Percentiles rank a stretch among this genome's conserved stretches.
These are phyloP conservation scores for Spatholobus suberectus DNA, from an alignment of 306 rosid genomes.

Conservation along the genomic window DNA sequence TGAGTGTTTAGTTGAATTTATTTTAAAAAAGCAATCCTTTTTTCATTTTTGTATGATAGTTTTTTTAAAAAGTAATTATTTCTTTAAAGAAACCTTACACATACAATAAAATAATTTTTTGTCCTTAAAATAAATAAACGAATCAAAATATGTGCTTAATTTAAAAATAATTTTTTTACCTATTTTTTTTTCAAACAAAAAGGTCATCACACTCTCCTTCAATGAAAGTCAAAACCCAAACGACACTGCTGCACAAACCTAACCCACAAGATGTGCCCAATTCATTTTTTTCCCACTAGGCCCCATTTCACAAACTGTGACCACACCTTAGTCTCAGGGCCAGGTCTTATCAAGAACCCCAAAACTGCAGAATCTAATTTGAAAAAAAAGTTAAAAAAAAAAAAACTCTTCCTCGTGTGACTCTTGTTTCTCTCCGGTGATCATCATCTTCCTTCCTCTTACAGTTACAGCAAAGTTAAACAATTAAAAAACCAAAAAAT, in stretches of 20 bases:
- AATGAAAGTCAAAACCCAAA: constrained; percentile 20
- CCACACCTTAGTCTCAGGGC: not conserved
- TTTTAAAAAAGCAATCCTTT: too few relatives aligned
- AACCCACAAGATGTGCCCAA: not conserved
- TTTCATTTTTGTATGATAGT: too few relatives aligned
- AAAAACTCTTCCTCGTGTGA: not conserved
- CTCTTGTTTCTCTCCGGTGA: not conserved
- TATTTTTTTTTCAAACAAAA: too few relatives aligned
- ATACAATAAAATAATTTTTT: not conserved
- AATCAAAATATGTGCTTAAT: too few relatives aligned
- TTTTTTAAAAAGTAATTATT: not conserved
- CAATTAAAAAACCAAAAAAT: not conserved
- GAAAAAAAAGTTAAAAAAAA: not conserved
- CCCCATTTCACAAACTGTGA: not conserved
- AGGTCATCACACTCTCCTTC: not conserved
- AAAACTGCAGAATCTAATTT: not conserved
- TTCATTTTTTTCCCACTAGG: not conserved
- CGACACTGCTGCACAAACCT: not conserved
- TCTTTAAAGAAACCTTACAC: not conserved
- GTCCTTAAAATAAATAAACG: too few relatives aligned
- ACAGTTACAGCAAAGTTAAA: not conserved
- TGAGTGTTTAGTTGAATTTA: too few relatives aligned
- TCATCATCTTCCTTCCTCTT: not conserved
- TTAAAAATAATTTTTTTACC: too few relatives aligned
- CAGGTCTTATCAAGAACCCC: not conserved